Evolutionary conservation across 2,329 filamentous ascomycete genomes (phyloP).

Genomic region (Cladophialophora chaetospira): DNA sequence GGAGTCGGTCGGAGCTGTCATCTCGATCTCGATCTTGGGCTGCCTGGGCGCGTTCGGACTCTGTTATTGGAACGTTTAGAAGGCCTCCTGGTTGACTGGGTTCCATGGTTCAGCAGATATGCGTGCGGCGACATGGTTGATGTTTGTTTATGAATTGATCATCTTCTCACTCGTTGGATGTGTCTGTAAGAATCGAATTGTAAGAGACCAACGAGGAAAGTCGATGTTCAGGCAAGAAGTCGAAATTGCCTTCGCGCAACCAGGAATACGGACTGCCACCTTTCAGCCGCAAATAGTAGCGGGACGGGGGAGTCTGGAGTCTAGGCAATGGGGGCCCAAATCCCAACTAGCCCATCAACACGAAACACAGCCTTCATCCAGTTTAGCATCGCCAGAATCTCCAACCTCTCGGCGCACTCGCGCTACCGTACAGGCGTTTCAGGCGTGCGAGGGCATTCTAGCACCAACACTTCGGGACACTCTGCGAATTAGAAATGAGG

Average conservation of each 20-base stretch:
- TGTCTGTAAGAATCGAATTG: not conserved
- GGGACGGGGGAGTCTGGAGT: no score
- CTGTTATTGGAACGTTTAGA: conserved; percentile 29
- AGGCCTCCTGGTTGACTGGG: conserved; percentile 20
- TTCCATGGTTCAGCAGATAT: conserved; percentile 22
- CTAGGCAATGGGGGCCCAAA: not conserved
- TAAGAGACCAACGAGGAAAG: not conserved
- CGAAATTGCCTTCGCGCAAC: not conserved
- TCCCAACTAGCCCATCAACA: not conserved
- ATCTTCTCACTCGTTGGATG: not conserved
- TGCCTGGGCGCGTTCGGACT: conserved; percentile 26
- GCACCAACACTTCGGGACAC: not conserved
- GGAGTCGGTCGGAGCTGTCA: conserved; percentile 18
- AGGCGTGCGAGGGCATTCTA: not conserved
- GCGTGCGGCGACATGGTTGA: conserved; percentile 20
- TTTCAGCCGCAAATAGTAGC: conserved; percentile 4
- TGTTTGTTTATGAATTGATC: conserved; percentile 13
- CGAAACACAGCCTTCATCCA: not conserved
- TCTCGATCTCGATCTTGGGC: conserved; percentile 8
- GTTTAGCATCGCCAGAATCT: not conserved
- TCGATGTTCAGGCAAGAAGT: not conserved
- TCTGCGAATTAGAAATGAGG: not conserved
- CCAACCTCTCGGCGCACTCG: not conserved
- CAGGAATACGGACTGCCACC: not conserved
- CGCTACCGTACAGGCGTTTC: not conserved